Base-by-base conservation (phyloP, 495 filamentous ascomycete species). In the Gamarada debralockiae region DNA sequence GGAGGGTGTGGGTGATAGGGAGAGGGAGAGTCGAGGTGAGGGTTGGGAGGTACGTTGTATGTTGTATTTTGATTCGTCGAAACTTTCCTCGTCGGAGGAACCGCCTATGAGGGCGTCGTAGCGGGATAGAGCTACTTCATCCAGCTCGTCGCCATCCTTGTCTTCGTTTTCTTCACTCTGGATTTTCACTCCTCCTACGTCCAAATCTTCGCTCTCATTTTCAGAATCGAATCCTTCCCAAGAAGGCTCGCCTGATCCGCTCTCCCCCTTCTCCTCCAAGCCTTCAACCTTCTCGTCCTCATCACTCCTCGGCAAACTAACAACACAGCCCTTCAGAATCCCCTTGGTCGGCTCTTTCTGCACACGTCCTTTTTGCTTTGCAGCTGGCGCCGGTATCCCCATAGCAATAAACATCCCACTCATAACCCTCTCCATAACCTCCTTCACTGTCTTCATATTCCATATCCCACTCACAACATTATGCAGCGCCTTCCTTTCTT, bases 391-490 rank as follows among this genome's bases (percentile, higher is more conserved):
- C 2, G 80, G 71, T 3, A 90, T 58, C 6, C 81, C 80, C 42
- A 95, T 63, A 20, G 81, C 69, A 40, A 66, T 70, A 57, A 81
- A 80, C 36, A 96, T 75, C 27, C 73, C 81, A 24, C 69, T 73
- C 56, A 96, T 65, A 0, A 84, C 74, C 49, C 77, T 73, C 23
- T 73, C 74, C 50, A 92, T 70, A 8, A 79, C 81, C 54, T 83
- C 80, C 70, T 85, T 85, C 13, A 93, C 88, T 2, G 82, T 78
- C 21, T 77, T 83, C 20, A 84, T 83, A 58, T 89, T 92, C 65
- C 78, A 95, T 45, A 98, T 67, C 54, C 87, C 78, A 53, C 87
- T 91, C 33, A 78, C 80, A 10, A 97, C 90, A 73, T 96, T 96
- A 25, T 77, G 70, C 29, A 75, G 60, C 12, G 73, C 74, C 12